phyloP scores from a whole-genome alignment of 345 rosid species.

The Toxicodendron radicans region DNA sequence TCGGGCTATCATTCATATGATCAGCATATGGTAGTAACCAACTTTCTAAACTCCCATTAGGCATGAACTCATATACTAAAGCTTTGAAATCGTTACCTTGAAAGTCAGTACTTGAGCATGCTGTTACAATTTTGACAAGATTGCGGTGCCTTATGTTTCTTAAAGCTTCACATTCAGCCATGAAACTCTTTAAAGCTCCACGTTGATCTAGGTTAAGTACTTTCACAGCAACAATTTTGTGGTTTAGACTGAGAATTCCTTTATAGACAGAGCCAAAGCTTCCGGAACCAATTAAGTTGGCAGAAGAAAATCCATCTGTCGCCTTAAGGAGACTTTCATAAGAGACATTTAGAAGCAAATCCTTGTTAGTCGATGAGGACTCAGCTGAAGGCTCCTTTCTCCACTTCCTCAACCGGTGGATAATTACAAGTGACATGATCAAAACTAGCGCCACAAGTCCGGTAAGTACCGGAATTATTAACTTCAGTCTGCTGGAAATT shows the following conservation, averaged over 20 bases:
- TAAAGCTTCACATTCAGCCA: constrained; percentile 17
- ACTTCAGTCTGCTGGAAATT: background rate
- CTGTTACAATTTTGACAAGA: constrained; percentile 10
- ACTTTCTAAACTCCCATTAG: constrained; percentile 15
- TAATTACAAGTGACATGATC: constrained; percentile 1
- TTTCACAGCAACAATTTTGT: constrained; percentile 21
- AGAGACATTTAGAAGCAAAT: constrained; percentile 4
- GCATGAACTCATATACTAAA: constrained; percentile 12
- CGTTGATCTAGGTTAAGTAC: constrained; percentile 5
- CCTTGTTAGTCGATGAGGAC: background rate
- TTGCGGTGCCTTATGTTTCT: constrained; percentile 19
- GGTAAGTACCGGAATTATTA: background rate
- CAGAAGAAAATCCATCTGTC: constrained; percentile 35
- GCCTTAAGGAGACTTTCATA: constrained; percentile 28
- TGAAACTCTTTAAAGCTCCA: constrained; percentile 16
- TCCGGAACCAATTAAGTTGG: constrained; percentile 32
- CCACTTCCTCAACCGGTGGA: constrained; percentile 5
- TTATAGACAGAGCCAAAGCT: constrained; percentile 37
- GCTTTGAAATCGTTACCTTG: constrained; percentile 18
- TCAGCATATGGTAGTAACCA: constrained; percentile 2
- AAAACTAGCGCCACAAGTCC: background rate
- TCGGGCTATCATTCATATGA: background rate
- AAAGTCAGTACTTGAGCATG: constrained; percentile 10
- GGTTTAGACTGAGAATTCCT: constrained; percentile 17
- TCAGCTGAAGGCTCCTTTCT: constrained; percentile 8